phyloP scores from a whole-genome alignment of 164 flowering plant species.

The Litsea cubeba region DNA sequence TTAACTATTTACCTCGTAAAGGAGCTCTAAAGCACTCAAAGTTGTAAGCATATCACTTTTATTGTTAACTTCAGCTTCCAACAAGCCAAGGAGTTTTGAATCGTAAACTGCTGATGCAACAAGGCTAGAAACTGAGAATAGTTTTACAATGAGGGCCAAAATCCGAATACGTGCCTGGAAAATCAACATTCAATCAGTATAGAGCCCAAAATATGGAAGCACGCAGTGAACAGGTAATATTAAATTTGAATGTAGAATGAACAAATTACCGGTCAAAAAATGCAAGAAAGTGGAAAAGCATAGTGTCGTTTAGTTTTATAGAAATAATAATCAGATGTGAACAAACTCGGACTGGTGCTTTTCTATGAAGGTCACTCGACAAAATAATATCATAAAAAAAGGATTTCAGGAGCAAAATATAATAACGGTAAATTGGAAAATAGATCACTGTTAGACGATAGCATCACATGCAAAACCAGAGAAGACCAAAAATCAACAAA shows the following conservation, averaged over 20 bases:
- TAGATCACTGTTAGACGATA: not conserved
- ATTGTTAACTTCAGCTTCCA: slow-evolving; percentile 65
- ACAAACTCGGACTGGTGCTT: not conserved
- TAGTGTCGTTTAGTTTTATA: not conserved
- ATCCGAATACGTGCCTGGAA: slow-evolving; percentile 81
- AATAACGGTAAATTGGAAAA: not conserved
- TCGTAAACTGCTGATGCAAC: slow-evolving; percentile 58
- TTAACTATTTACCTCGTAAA: slow-evolving; percentile 62
- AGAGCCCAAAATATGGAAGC: not conserved
- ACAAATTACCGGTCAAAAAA: not conserved
- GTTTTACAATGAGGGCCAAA: slow-evolving; percentile 75
- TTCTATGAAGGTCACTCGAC: not conserved
- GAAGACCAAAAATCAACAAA: not conserved
- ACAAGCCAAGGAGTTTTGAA: slow-evolving; percentile 52
- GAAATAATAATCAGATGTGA: too few species aligned
- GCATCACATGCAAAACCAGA: not conserved
- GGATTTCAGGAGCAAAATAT: not conserved
- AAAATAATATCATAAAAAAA: not conserved
- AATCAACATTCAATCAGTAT: not conserved
- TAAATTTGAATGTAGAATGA: not conserved
- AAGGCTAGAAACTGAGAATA: slow-evolving; percentile 67
- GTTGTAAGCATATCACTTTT: slow-evolving; percentile 59
- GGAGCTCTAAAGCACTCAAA: slow-evolving; percentile 69
- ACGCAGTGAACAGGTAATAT: not conserved
- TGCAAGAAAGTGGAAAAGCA: not conserved